These are phyloP conservation scores for Aspergillus sp. DNA, from an alignment of 2,329 filamentous ascomycete species.

Conservation along the genomic window DNA sequence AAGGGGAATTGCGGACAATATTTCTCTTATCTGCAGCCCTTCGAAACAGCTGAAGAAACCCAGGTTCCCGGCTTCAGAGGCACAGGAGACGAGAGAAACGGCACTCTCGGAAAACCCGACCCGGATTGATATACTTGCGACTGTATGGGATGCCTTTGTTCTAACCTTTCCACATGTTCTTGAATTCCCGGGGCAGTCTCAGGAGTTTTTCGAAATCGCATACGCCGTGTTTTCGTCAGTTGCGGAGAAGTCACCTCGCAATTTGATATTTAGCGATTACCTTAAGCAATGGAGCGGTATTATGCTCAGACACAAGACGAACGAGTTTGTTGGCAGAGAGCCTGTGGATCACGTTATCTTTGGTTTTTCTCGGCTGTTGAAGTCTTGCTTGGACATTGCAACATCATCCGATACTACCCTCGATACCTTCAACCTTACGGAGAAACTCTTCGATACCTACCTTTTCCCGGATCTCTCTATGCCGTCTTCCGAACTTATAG, in stretches of 20 bases:
- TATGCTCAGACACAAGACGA: slow-evolving; percentile 43
- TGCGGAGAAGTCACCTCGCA: slow-evolving; percentile 37
- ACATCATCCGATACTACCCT: neutral
- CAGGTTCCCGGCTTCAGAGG: slow-evolving; percentile 19
- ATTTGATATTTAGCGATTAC: slow-evolving; percentile 41
- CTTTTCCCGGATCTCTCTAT: slow-evolving; percentile 61
- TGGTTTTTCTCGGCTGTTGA: slow-evolving; percentile 46
- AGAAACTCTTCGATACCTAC: slow-evolving; percentile 61
- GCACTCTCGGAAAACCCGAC: slow-evolving; percentile 25
- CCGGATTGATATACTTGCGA: slow-evolving; percentile 42
- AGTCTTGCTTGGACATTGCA: slow-evolving; percentile 42
- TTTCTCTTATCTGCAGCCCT: slow-evolving; percentile 37
- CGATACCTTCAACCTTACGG: slow-evolving; percentile 37
- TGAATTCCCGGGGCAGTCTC: slow-evolving; percentile 37
- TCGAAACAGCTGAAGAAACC: slow-evolving; percentile 31
- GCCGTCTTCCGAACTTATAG: slow-evolving; percentile 25
- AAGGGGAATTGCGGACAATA: slow-evolving; percentile 39
- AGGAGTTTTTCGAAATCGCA: slow-evolving; percentile 49
- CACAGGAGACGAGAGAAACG: slow-evolving; percentile 11
- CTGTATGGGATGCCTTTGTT: slow-evolving; percentile 47
- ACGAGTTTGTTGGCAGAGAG: slow-evolving; percentile 50
- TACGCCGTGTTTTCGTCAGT: slow-evolving; percentile 44
- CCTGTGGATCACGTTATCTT: slow-evolving; percentile 43
- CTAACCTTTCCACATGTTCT: slow-evolving; percentile 41
- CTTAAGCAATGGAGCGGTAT: slow-evolving; percentile 44